Evolutionary conservation across 2,329 filamentous ascomycete genomes (phyloP).

Genomic region (Cercospora sp.): DNA sequence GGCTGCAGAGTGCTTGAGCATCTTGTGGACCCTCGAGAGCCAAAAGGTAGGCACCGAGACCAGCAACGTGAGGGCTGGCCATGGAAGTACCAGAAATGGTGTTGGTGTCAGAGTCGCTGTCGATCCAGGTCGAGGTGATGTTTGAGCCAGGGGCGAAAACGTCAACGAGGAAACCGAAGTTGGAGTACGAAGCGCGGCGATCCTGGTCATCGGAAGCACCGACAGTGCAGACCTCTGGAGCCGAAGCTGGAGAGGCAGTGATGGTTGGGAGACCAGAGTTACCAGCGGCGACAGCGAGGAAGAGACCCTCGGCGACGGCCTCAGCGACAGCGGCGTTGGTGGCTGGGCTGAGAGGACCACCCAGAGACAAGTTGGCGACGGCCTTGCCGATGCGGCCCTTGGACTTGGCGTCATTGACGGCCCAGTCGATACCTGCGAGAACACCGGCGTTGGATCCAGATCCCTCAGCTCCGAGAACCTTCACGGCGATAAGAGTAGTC

Average conservation of each 20-base stretch:
- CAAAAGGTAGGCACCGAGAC: conserved; percentile 69
- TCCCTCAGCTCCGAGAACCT: conserved; percentile 49
- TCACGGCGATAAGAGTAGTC: conserved; percentile 53
- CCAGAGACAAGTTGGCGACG: conserved; percentile 44
- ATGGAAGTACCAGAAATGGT: conserved; percentile 62
- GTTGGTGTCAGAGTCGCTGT: conserved; percentile 46
- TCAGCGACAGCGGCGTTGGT: conserved; percentile 43
- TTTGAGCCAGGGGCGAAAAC: conserved; percentile 49
- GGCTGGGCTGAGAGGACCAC: conserved; percentile 41
- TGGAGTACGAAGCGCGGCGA: conserved; percentile 42
- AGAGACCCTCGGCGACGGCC: conserved; percentile 43
- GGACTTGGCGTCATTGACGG: conserved; percentile 59
- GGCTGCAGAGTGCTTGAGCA: conserved; percentile 48
- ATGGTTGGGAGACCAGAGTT: conserved; percentile 39
- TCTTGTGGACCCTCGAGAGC: conserved; percentile 47
- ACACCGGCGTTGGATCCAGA: conserved; percentile 52
- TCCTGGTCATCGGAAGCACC: conserved; percentile 40
- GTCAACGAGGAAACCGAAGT: conserved; percentile 43
- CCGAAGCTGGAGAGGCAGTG: conserved; percentile 39
- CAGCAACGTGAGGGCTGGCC: conserved; percentile 67
- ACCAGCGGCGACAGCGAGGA: conserved; percentile 43
- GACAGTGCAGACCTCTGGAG: conserved; percentile 39
- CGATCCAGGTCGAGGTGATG: conserved; percentile 52
- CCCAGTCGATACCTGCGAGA: conserved; percentile 48
- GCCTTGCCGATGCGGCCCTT: conserved; percentile 68